These are phyloP conservation scores for Mucor saturninus DNA, from an alignment of 371 early-diverging fungal species.

Conservation along the genomic window DNA sequence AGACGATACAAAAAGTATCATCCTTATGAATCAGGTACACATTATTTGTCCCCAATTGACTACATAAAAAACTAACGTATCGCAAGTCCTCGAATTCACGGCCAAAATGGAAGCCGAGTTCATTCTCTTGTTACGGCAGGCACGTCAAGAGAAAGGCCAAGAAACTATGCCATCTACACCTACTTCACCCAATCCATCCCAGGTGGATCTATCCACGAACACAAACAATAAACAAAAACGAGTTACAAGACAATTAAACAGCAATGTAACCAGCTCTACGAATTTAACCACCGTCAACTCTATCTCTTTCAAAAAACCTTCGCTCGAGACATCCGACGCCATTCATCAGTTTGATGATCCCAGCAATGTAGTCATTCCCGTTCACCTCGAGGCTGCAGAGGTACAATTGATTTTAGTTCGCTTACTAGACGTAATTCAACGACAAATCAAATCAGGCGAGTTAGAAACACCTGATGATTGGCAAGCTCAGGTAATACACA, in stretches of 20 bases:
- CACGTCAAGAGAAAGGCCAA: conserved; percentile 2
- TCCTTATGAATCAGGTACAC: conserved; percentile 64
- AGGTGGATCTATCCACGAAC: not conserved
- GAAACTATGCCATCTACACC: not conserved
- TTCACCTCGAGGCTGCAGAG: conserved; percentile 14
- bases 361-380: conserved; percentile 24
- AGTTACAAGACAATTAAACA: conserved; percentile 6
- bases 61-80: too few species aligned
- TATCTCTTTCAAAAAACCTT: not conserved
- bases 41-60: too few species aligned
- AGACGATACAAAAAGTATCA: conserved; percentile 68
- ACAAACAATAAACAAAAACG: conserved; percentile 5
- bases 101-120: conserved; percentile 31
- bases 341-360: conserved; percentile 36
- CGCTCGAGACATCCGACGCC: conserved; percentile 3
- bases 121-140: conserved; percentile 9
- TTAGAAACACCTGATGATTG: conserved; percentile 35
- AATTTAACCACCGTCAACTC: not conserved
- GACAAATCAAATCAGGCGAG: conserved; percentile 28
- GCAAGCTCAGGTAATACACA: conserved; percentile 35
- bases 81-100: conserved; percentile 25
- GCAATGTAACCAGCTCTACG: not conserved
- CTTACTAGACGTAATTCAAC: conserved; percentile 27
- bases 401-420: conserved; percentile 23
- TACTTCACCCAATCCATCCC: not conserved